Base-by-base conservation (phyloP, 768 basidiomycete species). In the Boletellus ananas region DNA sequence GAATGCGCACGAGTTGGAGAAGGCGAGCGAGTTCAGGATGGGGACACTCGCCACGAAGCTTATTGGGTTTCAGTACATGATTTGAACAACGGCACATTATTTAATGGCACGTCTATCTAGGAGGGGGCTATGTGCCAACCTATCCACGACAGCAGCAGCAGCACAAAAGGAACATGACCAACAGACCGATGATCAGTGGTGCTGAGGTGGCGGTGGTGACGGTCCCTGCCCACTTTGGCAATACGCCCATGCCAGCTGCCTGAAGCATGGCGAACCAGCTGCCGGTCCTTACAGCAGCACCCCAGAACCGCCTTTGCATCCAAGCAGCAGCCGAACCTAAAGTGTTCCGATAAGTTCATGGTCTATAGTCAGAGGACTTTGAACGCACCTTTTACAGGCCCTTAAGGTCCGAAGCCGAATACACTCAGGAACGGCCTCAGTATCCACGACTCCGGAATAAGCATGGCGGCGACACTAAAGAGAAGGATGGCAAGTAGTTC, bases 211-310 rank as follows among this genome's bases (percentile, higher is more conserved):
- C 39, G 11, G 36, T 6, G 13, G 23, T 8, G 38, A 34, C 39
- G 11, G 36, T 6, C 9, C 47, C 27, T 27, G 37, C 40, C 55
- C 55, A 57, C 35, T n/a, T n/a, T 0, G 58, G 58, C 1, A 46
- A 20, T 12, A 2, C 13, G 3, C 55, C 55, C 51, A 50, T 54
- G 7, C 49, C 58, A 12, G 55, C 59, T 18, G 47, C 43, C 34
- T 58, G 58, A 7, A 61, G 50, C 14, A 9, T 20, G 16, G 59
- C 16, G 31, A 60, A 60, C 50, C 52, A 60, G 23, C 52, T 51
- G 3, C 42, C 42, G 3, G 56, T 0, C 18, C 18, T 8, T 8
- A 60, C 48, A 4, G 44, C 37, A 0, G 4, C 50, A 0, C 59
- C 52, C 43, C 39, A 58, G 17, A 60, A 42, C 5, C 0, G 4